These are phyloP conservation scores for barley (Hordeum vulgare) DNA, from an alignment of 176 grass and related monocot species.

Conservation along the genomic window DNA sequence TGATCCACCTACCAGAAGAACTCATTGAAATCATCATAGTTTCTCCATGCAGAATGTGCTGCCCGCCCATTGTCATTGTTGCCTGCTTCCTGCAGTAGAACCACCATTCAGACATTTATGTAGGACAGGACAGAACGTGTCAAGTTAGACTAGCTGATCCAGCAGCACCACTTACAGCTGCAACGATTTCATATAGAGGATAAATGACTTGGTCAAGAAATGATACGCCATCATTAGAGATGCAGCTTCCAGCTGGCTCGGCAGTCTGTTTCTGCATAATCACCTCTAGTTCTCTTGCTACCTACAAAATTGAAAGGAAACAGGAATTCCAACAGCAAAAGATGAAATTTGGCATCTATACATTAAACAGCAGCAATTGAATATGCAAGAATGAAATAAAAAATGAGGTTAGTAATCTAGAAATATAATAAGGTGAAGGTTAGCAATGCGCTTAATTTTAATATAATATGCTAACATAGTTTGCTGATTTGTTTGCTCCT, in stretches of 20 bases:
- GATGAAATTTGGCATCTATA: neutral
- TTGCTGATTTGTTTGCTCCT: neutral
- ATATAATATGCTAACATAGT: neutral
- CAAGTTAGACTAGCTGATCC: neutral
- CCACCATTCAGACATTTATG: slow-evolving; percentile 9
- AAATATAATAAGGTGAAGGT: too few relatives aligned
- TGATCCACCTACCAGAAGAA: slow-evolving; percentile 64
- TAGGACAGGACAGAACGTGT: slow-evolving; percentile 10
- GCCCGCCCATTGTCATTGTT: slow-evolving; percentile 72
- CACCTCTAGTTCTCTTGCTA: slow-evolving; percentile 78
- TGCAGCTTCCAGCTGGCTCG: slow-evolving; percentile 64
- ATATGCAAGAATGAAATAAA: too few relatives aligned
- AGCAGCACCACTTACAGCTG: slow-evolving; percentile 53
- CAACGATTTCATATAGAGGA: slow-evolving; percentile 72
- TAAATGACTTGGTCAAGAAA: slow-evolving; percentile 90
- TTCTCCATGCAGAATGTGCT: slow-evolving; percentile 96
- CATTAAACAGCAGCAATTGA: too few relatives aligned
- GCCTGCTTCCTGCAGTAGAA: slow-evolving; percentile 70
- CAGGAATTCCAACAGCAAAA: slow-evolving; percentile 12
- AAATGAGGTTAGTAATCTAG: too few relatives aligned
- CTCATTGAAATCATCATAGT: slow-evolving; percentile 98
- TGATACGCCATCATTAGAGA: slow-evolving; percentile 42
- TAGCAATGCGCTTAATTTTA: neutral
- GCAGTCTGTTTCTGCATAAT: slow-evolving; percentile 47
- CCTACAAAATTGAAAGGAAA: slow-evolving; percentile 37